Evolutionary conservation across 1,284 basidiomycete species (phyloP).

Genomic region (Porodaedalea pini): DNA sequence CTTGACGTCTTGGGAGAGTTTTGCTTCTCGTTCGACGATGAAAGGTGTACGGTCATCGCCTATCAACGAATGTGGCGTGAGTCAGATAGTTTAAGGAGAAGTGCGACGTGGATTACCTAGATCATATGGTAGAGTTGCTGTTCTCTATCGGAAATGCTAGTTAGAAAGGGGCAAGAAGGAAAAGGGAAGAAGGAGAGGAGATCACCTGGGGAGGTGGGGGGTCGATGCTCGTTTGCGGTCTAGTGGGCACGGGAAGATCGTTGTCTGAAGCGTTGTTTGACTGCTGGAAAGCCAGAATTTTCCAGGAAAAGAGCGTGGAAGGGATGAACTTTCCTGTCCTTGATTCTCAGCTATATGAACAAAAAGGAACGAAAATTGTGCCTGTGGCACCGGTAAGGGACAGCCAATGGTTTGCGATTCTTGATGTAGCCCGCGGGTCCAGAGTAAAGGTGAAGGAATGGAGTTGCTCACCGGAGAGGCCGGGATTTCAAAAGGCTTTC

Average conservation of each 20-base stretch:
- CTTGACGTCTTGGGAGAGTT: conserved; percentile 14
- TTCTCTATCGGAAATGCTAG: neutral
- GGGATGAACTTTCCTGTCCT: too few relatives aligned
- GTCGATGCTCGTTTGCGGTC: neutral
- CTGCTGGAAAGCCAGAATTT: conserved; percentile 11
- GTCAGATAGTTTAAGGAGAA: neutral
- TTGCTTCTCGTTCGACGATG: conserved; percentile 7
- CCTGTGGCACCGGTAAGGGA: too few relatives aligned
- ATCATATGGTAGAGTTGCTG: conserved; percentile 10
- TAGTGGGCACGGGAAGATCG: neutral
- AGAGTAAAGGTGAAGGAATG: too few relatives aligned
- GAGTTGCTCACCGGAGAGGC: too few relatives aligned
- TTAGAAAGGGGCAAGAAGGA: neutral
- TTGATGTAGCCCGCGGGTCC: too few relatives aligned
- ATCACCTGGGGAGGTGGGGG: neutral
- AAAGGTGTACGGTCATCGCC: conserved; percentile 6
- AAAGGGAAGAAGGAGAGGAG: neutral
- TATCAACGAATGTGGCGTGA: neutral
- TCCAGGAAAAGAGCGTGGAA: neutral
- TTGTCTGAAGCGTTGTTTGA: neutral
- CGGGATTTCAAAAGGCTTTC: too few relatives aligned
- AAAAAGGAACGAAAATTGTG: neutral
- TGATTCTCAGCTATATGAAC: too few relatives aligned
- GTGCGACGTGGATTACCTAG: neutral
- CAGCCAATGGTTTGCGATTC: too few relatives aligned